A percentile compares a stretch with the other conserved stretches of the same genome.
These are phyloP conservation scores for Neonectria neomacrospora DNA, from an alignment of 2,329 filamentous ascomycete species.

Conservation along the genomic window DNA sequence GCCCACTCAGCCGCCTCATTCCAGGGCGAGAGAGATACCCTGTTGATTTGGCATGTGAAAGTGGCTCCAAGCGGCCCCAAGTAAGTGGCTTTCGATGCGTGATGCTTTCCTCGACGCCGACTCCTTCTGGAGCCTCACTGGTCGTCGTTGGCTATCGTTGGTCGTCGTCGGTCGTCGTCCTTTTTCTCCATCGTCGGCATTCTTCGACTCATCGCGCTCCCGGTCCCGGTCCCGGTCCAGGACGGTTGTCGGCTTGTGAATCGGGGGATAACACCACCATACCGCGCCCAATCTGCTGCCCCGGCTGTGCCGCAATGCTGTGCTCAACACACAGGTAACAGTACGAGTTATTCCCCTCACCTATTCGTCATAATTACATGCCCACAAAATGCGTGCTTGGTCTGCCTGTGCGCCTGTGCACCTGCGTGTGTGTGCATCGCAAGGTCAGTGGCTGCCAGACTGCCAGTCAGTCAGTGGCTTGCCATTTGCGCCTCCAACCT, in stretches of 20 bases:
- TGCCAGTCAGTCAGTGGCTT: constrained; percentile 9
- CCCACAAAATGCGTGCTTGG: constrained; percentile 6
- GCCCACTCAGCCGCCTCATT: constrained; percentile 41
- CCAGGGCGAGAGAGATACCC: constrained; percentile 20
- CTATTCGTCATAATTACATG: constrained; percentile 24
- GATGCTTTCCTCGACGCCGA: not conserved
- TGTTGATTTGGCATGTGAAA: constrained; percentile 47
- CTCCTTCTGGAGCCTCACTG: not conserved
- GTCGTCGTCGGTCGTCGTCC: not conserved
- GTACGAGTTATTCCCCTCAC: not conserved
- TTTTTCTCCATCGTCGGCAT: not conserved
- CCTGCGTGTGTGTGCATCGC: constrained; percentile 5
- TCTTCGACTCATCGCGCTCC: no score
- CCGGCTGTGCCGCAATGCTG: constrained; percentile 3
- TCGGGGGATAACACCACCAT: constrained; percentile 23
- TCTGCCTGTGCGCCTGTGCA: not conserved
- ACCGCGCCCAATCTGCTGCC: not conserved
- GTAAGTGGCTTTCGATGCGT: not conserved
- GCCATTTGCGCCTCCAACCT: constrained; percentile 6
- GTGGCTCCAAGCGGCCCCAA: constrained; percentile 23
- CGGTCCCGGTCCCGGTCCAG: not conserved
- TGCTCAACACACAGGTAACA: constrained; percentile 6
- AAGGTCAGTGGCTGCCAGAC: constrained; percentile 7
- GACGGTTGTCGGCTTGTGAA: constrained; percentile 26
- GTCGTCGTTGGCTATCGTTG: not conserved